These are phyloP conservation scores for Phialophora tarda DNA, from an alignment of 2,329 filamentous ascomycete species.

Conservation along the genomic window DNA sequence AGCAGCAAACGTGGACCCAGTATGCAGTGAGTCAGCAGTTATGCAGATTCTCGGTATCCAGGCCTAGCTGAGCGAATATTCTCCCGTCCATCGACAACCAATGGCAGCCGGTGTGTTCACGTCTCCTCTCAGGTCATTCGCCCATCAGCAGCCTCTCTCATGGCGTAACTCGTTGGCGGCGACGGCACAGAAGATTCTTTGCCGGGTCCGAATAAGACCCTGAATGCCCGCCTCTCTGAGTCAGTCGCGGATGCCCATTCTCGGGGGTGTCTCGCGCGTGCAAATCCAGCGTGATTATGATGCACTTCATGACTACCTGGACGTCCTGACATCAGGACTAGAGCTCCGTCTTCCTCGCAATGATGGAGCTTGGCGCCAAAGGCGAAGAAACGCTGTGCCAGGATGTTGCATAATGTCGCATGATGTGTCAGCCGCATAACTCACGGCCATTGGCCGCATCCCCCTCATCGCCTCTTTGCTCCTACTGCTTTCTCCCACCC, in stretches of 20 bases:
- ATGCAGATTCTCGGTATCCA: neutral
- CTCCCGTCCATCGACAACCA: neutral
- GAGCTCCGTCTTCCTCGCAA: neutral
- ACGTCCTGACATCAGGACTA: neutral
- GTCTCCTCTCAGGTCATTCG: neutral
- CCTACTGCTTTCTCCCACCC: neutral
- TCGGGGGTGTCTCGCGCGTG: neutral
- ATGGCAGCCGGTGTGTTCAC: neutral
- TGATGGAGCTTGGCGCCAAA: neutral
- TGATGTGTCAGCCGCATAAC: constrained; percentile 17
- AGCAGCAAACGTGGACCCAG: neutral
- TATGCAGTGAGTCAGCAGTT: constrained; percentile 7
- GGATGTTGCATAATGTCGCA: constrained; percentile 21
- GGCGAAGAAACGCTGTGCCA: neutral
- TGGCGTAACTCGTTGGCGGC: neutral
- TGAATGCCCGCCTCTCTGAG: neutral
- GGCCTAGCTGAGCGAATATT: constrained; percentile 1
- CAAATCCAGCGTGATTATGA: neutral
- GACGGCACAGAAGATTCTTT: neutral
- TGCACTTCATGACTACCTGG: neutral
- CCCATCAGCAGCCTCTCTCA: neutral
- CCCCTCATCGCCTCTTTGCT: neutral
- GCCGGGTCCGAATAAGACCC: neutral
- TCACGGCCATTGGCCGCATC: constrained; percentile 4
- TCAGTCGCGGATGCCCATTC: neutral